These are phyloP conservation scores for Vigna unguiculata DNA, from an alignment of 306 rosid genomes.

Conservation along the genomic window DNA sequence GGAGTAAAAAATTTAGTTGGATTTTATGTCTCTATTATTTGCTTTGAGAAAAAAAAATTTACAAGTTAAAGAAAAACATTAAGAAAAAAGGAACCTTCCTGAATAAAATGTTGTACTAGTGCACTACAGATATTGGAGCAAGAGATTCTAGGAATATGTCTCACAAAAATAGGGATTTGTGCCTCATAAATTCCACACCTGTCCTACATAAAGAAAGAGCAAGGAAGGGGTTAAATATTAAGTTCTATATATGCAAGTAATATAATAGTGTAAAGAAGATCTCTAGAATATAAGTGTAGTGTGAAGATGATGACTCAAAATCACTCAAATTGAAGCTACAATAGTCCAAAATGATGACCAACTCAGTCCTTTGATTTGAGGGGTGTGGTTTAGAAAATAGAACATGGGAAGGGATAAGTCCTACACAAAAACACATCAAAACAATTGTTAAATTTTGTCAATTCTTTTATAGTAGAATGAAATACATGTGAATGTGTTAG, in stretches of 20 bases:
- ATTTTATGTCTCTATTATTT: background rate
- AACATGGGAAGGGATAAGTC: conserved; percentile 29
- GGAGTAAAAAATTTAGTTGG: background rate
- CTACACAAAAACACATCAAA: background rate
- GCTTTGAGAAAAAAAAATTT: background rate
- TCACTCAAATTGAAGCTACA: background rate
- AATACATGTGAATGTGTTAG: conserved; percentile 28
- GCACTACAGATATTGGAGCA: background rate
- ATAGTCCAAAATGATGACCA: conserved; percentile 28
- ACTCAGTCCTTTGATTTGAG: conserved; percentile 6
- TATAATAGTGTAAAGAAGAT: too few relatives aligned
- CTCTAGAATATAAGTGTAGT: too few relatives aligned
- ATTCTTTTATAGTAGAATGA: conserved; percentile 11
- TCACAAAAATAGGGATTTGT: conserved; percentile 11
- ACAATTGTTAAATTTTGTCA: background rate
- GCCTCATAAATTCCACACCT: background rate
- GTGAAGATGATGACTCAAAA: conserved; percentile 27
- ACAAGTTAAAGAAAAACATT: background rate
- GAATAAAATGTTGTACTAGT: background rate
- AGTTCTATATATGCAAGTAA: too few relatives aligned
- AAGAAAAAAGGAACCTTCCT: background rate
- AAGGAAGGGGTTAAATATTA: too few relatives aligned
- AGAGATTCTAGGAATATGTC: conserved; percentile 2
- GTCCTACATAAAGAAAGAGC: too few relatives aligned
- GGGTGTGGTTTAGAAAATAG: background rate